Evolutionary conservation across 306 rosid species (phyloP), one percentile per base, ranked within the genome.

Genomic region (Ochetophila trinervis): DNA sequence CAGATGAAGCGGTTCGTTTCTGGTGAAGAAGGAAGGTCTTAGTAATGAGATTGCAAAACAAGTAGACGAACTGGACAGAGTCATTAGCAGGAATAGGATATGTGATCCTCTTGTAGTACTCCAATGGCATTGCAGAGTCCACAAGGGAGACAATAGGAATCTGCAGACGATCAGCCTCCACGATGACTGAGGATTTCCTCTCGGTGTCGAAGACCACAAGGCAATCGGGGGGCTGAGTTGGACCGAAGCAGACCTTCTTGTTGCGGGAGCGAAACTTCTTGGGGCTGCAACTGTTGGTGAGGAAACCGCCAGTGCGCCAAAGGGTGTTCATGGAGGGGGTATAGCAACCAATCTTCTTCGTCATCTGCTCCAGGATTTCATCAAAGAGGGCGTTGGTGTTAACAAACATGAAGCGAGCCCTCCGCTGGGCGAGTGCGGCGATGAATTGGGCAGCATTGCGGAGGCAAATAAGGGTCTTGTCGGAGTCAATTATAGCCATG

Each of bases 321-420:
- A 85, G 85, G 24, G 79, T 20, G 52, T 34, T 74, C 75, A 80
- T 69, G 20, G 78, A 76, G 11, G 84, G 84, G 47, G 72, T 53
- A 49, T 82, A 90, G 40, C 73, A 79, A 2, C 86, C 90, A 4
- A 87, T 81, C 62, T 75, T 82, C 66, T 80, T 85, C 0, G 82
- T 78, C 96, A 87, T 90, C 15, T 82, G 85, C 44, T 87, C 74
- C 57, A 90, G 69, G 65, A 90, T 87, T 57, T 90, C 97, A n/a
- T 87, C 95, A 44, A 77, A 87, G 58, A 87, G 88, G 60, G 10
- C 5, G 71, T 90, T 90, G 70, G 96, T 90, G 74, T 90, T 85
- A 75, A 90, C 78, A 78, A 90, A 90, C 96, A 90, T 87, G 85
- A 90, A 90, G 4, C 95, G 86, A 0, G 83, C 97, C 4, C 75